phyloP scores from a whole-genome alignment of 2,329 filamentous ascomycete species.

The Phoma herbarum region DNA sequence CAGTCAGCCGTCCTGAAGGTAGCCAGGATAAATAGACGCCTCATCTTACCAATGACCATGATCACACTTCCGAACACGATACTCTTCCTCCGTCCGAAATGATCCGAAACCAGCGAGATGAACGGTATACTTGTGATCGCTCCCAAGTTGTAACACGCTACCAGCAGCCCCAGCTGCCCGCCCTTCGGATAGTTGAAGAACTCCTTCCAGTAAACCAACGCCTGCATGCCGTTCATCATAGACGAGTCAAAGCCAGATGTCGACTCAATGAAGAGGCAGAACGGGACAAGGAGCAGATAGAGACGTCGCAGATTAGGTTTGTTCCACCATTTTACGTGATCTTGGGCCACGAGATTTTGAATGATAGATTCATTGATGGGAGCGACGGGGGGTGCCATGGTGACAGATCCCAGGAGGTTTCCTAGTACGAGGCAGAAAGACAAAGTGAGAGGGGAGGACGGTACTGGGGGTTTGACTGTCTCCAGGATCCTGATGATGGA shows the following conservation, averaged over 20 bases:
- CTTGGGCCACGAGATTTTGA: slow-evolving; percentile 45
- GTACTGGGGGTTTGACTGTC: background rate
- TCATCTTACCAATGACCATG: slow-evolving; percentile 55
- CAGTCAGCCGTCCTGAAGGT: no score
- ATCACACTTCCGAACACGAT: slow-evolving; percentile 64
- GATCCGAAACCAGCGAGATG: slow-evolving; percentile 64
- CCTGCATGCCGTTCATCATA: slow-evolving; percentile 54
- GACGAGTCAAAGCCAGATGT: slow-evolving; percentile 67
- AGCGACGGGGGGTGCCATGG: slow-evolving; percentile 38
- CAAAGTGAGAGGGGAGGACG: background rate
- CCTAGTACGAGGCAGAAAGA: background rate
- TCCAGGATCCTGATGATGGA: background rate
- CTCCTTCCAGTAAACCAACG: slow-evolving; percentile 52
- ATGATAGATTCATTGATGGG: slow-evolving; percentile 39
- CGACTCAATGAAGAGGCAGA: slow-evolving; percentile 70
- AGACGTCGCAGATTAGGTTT: slow-evolving; percentile 67
- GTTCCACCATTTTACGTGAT: slow-evolving; percentile 62
- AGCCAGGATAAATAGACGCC: no score
- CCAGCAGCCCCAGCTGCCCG: slow-evolving; percentile 63
- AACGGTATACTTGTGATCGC: slow-evolving; percentile 67
- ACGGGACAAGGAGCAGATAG: slow-evolving; percentile 67
- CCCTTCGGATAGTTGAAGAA: slow-evolving; percentile 60
- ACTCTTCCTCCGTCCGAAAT: slow-evolving; percentile 65
- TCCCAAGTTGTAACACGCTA: slow-evolving; percentile 67
- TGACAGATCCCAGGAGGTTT: background rate